Evolutionary conservation across 2,329 filamentous ascomycete genomes (phyloP).

Genomic region (Thelonectria olida): DNA sequence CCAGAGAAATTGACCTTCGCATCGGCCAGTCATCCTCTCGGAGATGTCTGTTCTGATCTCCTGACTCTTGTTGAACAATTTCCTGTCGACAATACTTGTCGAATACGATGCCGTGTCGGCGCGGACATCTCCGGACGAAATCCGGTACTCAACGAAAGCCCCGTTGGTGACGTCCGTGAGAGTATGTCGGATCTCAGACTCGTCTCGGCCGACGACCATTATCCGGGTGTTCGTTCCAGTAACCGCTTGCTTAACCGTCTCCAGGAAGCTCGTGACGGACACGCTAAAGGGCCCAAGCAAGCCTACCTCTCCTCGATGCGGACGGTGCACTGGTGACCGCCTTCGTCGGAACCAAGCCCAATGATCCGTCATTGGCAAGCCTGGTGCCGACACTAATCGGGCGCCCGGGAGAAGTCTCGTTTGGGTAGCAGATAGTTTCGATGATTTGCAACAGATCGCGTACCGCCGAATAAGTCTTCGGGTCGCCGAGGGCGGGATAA

Average conservation of each 20-base stretch:
- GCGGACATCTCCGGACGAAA: slow-evolving; percentile 28
- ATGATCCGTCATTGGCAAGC: neutral
- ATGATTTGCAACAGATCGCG: neutral
- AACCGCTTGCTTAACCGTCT: slow-evolving; percentile 6
- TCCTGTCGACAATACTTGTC: slow-evolving; percentile 37
- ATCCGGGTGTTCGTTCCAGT: slow-evolving; percentile 25
- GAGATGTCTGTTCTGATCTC: slow-evolving; percentile 29
- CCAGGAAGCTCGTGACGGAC: slow-evolving; percentile 30
- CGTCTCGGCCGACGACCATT: slow-evolving; percentile 39
- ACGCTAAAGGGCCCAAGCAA: neutral
- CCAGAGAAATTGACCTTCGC: slow-evolving; percentile 47
- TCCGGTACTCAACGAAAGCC: slow-evolving; percentile 4
- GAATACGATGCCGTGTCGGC: slow-evolving; percentile 37
- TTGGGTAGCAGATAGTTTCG: neutral
- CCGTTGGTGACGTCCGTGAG: neutral
- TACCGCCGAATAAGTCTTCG: neutral
- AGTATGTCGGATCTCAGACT: slow-evolving; percentile 33
- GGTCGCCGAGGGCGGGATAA: neutral
- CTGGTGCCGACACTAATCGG: neutral
- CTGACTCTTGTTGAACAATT: slow-evolving; percentile 39
- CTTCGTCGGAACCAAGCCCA: neutral
- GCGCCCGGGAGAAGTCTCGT: neutral
- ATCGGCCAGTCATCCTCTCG: slow-evolving; percentile 35
- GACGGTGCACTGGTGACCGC: neutral
- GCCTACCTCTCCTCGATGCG: neutral